A percentile compares a stretch with the other conserved stretches of the same genome.
Conservation (phyloP, 2,329 filamentous ascomycete genomes). For the Hawksworthiomyces lignivorus region DNA sequence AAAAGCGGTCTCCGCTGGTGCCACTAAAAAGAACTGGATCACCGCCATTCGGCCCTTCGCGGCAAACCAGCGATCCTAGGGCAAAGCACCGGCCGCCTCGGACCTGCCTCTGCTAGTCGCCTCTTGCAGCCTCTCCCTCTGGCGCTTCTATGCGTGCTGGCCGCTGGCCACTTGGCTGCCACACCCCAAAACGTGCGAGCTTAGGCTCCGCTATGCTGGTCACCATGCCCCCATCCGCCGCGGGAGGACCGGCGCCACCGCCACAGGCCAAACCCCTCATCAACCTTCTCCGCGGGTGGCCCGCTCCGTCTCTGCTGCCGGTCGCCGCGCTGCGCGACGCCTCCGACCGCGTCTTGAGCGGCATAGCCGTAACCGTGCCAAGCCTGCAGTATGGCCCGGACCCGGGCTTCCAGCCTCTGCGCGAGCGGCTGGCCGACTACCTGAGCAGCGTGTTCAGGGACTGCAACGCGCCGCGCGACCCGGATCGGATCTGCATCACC, state of each 20-base stretch:
- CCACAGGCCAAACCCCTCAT: conserved; percentile 36
- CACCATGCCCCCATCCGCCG: not conserved
- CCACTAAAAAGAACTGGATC: no score
- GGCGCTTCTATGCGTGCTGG: no score
- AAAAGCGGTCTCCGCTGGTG: no score
- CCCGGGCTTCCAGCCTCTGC: conserved; percentile 62
- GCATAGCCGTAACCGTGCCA: conserved; percentile 45
- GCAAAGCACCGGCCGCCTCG: no score
- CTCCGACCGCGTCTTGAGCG: conserved; percentile 51
- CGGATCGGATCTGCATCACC: conserved; percentile 66
- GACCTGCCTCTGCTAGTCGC: no score
- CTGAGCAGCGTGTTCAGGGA: conserved; percentile 52
- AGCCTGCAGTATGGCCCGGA: conserved; percentile 77
- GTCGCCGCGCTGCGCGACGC: conserved; percentile 53
- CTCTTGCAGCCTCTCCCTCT: no score
- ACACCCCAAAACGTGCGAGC: no score
- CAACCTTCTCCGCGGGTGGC: conserved; percentile 64
- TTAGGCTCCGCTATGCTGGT: not conserved
- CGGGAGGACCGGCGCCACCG: not conserved
- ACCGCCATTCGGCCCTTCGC: no score
- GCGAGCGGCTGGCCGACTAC: conserved; percentile 63
- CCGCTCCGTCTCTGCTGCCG: conserved; percentile 56
- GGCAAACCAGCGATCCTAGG: no score
- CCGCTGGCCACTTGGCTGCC: no score
- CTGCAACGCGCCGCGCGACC: conserved; percentile 22